A percentile compares a stretch with the other conserved stretches of the same genome.
Conservation (phyloP, 2,329 filamentous ascomycete genomes). For the Ophiostoma piceae region DNA sequence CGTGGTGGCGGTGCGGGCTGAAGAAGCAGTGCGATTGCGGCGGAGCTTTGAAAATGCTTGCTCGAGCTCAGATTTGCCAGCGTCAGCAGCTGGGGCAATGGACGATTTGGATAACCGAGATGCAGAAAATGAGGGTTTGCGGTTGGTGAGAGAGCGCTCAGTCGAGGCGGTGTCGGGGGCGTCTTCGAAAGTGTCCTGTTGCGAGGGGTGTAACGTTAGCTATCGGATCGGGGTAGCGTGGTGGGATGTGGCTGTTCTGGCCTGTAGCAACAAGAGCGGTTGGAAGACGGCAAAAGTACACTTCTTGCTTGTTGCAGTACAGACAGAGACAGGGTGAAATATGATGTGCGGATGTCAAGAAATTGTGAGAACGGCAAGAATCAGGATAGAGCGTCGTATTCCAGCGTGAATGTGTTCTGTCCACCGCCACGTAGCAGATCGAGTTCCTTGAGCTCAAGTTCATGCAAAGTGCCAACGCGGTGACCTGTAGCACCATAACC, state of each 20-base stretch:
- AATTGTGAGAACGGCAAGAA: neutral
- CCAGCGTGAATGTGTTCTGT: neutral
- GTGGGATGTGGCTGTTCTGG: slow-evolving; percentile 15
- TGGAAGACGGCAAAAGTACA: neutral
- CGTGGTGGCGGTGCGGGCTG: neutral
- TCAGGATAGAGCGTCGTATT: neutral
- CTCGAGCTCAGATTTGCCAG: slow-evolving; percentile 32
- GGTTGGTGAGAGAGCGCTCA: slow-evolving; percentile 58
- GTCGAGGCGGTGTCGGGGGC: slow-evolving; percentile 59
- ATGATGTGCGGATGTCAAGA: neutral
- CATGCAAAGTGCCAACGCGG: slow-evolving; percentile 21
- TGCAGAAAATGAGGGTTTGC: slow-evolving; percentile 37
- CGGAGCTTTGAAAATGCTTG: slow-evolving; percentile 27
- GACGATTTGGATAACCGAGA: slow-evolving; percentile 29
- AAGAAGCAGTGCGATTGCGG: slow-evolving; percentile 11
- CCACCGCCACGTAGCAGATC: slow-evolving; percentile 15
- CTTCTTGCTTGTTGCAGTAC: neutral
- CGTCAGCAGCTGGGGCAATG: slow-evolving; percentile 26
- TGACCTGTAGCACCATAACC: neutral
- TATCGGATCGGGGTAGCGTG: slow-evolving; percentile 11
- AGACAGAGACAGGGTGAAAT: neutral
- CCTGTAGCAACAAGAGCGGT: neutral
- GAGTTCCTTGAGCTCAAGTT: slow-evolving; percentile 11
- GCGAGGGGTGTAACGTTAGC: slow-evolving; percentile 18
- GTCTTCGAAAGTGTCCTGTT: slow-evolving; percentile 76